Evolutionary conservation across 2,329 filamentous ascomycete species (phyloP).

Genomic region (Malbranchea cinnamomea): DNA sequence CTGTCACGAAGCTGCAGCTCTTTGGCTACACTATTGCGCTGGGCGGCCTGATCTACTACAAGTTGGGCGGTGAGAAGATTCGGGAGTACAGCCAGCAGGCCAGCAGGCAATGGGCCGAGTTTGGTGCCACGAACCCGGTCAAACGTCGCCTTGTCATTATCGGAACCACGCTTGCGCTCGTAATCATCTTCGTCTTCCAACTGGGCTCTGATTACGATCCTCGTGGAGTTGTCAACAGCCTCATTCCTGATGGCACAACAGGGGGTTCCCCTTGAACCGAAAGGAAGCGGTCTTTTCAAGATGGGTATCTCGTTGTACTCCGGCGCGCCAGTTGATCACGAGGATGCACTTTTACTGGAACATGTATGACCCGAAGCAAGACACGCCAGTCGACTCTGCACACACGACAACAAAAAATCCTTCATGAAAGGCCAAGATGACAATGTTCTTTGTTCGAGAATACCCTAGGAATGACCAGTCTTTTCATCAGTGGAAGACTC

Average conservation of each 20-base stretch:
- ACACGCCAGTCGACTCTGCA: too few relatives aligned
- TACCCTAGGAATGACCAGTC: too few relatives aligned
- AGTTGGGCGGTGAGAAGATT: conserved; percentile 60
- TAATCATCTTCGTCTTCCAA: conserved; percentile 8
- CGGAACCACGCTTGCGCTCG: conserved; percentile 4
- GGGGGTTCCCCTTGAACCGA: background rate
- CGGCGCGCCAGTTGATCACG: background rate
- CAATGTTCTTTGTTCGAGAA: too few relatives aligned
- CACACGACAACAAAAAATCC: too few relatives aligned
- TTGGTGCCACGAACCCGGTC: conserved; percentile 60
- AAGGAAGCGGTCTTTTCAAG: background rate
- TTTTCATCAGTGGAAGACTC: too few relatives aligned
- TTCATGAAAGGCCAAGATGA: too few relatives aligned
- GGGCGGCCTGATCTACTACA: conserved; percentile 51
- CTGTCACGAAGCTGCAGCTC: conserved; percentile 54
- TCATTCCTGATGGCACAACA: conserved; percentile 6
- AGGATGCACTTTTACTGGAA: too few relatives aligned
- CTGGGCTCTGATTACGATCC: conserved; percentile 8
- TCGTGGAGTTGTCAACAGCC: conserved; percentile 6
- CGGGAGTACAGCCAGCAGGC: conserved; percentile 63
- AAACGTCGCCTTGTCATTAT: conserved; percentile 61
- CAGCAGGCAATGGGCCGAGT: conserved; percentile 70
- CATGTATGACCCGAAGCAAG: too few relatives aligned
- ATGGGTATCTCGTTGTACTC: background rate
- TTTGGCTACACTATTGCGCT: conserved; percentile 65